Percentiles rank a stretch among this genome's conserved stretches.
Evolutionary conservation across 768 basidiomycete species (phyloP).

Genomic region (Hericium coralloides): DNA sequence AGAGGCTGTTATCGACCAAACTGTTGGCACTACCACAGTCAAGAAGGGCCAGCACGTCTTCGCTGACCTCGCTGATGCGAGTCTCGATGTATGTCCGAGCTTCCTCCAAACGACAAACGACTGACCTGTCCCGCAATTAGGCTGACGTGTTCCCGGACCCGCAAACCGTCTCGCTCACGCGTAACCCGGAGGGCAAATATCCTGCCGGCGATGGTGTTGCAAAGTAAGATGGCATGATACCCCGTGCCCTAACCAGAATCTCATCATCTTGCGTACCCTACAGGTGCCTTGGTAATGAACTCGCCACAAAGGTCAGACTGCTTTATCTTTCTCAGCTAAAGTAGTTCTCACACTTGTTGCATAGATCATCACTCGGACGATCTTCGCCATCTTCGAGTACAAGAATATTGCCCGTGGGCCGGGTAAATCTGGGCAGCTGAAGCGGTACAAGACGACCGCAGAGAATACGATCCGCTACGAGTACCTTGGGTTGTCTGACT

Average conservation of each 20-base stretch:
- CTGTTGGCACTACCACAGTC: conserved; percentile 32
- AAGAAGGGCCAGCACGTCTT: conserved; percentile 49
- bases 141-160: conserved; percentile 44
- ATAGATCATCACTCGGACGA: conserved; percentile 48
- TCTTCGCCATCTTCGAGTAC: conserved; percentile 56
- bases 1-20: conserved; percentile 36
- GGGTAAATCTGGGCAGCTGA: conserved; percentile 55
- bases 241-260: conserved; percentile 10
- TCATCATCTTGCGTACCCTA: conserved; percentile 16
- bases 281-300: conserved; percentile 37
- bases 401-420: conserved; percentile 57
- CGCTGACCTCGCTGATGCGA: conserved; percentile 49
- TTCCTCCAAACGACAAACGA: not conserved
- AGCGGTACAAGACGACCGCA: conserved; percentile 42
- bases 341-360: not conserved
- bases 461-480: conserved; percentile 40
- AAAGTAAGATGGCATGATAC: conserved; percentile 17
- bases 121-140: conserved; percentile 23
- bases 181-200: conserved; percentile 35
- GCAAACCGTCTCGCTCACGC: conserved; percentile 31
- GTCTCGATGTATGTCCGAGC: conserved; percentile 35
- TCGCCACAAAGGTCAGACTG: conserved; percentile 42
- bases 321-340: not conserved
- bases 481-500: conserved; percentile 42
- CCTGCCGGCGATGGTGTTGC: conserved; percentile 41